Conservation (phyloP, 2,329 filamentous ascomycete species). For the Metarhizium guizhouense region DNA sequence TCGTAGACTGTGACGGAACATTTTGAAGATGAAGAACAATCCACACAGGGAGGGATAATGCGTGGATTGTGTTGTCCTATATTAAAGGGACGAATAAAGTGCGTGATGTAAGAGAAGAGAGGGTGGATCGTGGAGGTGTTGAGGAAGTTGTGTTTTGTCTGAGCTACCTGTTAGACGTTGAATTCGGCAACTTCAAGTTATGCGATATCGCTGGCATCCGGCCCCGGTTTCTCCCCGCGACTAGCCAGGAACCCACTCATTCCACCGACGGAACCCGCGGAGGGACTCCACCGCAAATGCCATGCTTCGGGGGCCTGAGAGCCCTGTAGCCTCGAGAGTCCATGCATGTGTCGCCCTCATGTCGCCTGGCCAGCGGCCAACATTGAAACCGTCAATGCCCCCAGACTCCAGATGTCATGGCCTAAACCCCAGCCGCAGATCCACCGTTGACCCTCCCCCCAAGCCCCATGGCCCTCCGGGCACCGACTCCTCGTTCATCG, state of each 20-base stretch:
- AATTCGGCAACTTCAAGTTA: constrained; percentile 4
- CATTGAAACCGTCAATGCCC: too few species aligned
- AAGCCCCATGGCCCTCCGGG: too few species aligned
- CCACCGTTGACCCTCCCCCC: neutral
- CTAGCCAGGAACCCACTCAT: constrained; percentile 1
- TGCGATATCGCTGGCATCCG: constrained; percentile 9
- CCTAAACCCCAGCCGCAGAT: neutral
- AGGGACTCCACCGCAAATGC: neutral
- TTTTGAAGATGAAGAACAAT: constrained; percentile 6
- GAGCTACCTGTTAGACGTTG: neutral
- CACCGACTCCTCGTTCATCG: neutral
- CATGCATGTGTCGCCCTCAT: too few species aligned
- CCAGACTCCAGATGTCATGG: neutral
- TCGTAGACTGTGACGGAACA: constrained; percentile 24
- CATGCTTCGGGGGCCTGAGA: neutral
- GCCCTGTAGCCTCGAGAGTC: neutral
- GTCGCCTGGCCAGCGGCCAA: too few species aligned
- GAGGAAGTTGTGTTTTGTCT: constrained; percentile 11
- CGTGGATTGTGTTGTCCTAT: neutral
- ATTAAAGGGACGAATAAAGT: neutral
- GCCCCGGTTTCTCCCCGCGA: constrained; percentile 1
- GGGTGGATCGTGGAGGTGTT: constrained; percentile 8
- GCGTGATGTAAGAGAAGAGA: neutral
- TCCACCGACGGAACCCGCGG: constrained; percentile 7
- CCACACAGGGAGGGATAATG: neutral